Percentiles rank a stretch among this genome's conserved stretches.
These are phyloP conservation scores for Eucalyptus pumila DNA, from an alignment of 345 rosid species.

Conservation along the genomic window DNA sequence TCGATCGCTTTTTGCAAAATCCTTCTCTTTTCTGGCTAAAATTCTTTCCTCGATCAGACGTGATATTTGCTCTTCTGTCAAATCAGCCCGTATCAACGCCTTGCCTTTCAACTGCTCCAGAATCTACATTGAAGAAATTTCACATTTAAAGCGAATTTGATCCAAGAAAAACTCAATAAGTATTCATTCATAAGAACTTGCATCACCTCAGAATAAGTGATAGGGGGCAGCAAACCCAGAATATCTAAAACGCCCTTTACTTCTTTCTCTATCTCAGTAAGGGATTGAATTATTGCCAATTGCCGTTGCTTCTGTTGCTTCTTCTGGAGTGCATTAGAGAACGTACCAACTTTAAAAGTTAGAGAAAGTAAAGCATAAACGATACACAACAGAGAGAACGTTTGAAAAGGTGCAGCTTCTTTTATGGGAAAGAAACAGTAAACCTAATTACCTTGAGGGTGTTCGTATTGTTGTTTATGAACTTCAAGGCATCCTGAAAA, in stretches of 20 bases:
- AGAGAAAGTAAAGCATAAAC: background rate
- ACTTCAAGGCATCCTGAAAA: slow-evolving; percentile 75
- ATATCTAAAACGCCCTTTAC: slow-evolving; percentile 39
- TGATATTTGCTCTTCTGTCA: slow-evolving; percentile 37
- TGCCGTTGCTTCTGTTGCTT: slow-evolving; percentile 56
- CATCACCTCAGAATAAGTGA: slow-evolving; percentile 42
- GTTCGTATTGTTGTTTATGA: slow-evolving; percentile 45
- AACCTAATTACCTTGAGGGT: slow-evolving; percentile 41
- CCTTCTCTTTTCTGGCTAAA: slow-evolving; percentile 50
- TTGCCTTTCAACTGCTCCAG: slow-evolving; percentile 50
- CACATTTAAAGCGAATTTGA: background rate
- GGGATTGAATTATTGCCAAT: slow-evolving; percentile 40
- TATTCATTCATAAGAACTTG: background rate
- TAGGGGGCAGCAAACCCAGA: slow-evolving; percentile 48
- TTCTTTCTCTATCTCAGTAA: slow-evolving; percentile 44
- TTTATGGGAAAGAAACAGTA: background rate
- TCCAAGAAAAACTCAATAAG: background rate
- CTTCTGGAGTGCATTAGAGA: slow-evolving; percentile 34
- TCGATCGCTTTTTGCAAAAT: slow-evolving; percentile 55
- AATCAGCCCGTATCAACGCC: slow-evolving; percentile 59
- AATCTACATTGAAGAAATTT: slow-evolving; percentile 8
- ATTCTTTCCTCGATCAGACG: slow-evolving; percentile 45
- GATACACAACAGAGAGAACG: background rate
- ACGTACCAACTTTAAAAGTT: background rate
- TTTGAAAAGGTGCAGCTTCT: background rate